These are phyloP conservation scores for Calonectria pseudoturangicola DNA, from an alignment of 2,329 filamentous ascomycete genomes.

Conservation along the genomic window DNA sequence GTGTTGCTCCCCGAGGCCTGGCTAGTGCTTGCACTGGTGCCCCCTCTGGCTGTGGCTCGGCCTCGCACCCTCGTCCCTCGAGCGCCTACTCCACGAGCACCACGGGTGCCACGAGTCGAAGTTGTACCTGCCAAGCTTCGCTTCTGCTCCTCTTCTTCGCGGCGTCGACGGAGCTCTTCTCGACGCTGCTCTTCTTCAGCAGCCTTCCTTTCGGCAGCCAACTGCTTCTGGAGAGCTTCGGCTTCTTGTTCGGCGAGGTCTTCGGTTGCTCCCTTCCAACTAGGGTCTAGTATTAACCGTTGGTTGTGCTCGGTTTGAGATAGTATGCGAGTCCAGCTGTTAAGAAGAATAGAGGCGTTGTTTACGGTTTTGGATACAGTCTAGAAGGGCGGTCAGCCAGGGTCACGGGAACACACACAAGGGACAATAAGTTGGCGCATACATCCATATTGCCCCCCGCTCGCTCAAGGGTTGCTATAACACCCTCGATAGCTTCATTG, in stretches of 20 bases:
- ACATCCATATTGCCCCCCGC: conserved; percentile 87
- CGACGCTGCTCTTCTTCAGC: conserved; percentile 86
- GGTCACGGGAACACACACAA: conserved; percentile 13
- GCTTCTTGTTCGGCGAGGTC: conserved; percentile 91
- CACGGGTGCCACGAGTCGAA: conserved; percentile 56
- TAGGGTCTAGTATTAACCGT: conserved; percentile 88
- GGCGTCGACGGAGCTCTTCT: conserved; percentile 79
- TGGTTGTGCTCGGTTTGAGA: conserved; percentile 99
- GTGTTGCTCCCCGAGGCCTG: conserved; percentile 54
- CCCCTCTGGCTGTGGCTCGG: conserved; percentile 54
- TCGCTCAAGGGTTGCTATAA: conserved; percentile 82
- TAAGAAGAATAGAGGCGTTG: conserved; percentile 91
- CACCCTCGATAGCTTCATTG: conserved; percentile 89
- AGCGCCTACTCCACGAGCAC: conserved; percentile 53
- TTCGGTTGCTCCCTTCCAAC: conserved; percentile 91
- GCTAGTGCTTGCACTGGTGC: conserved; percentile 50
- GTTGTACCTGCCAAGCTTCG: conserved; percentile 56
- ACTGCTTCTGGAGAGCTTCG: conserved; percentile 83
- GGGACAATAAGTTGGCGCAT: conserved; percentile 45
- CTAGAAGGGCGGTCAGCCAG: conserved; percentile 58
- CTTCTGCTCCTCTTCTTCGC: conserved; percentile 75
- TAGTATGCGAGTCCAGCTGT: conserved; percentile 96
- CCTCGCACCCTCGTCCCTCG: conserved; percentile 58
- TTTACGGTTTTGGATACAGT: conserved; percentile 90
- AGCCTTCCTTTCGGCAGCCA: conserved; percentile 85